phyloP scores from a whole-genome alignment of 371 early-diverging fungal species.

The Funneliformis caledonium region DNA sequence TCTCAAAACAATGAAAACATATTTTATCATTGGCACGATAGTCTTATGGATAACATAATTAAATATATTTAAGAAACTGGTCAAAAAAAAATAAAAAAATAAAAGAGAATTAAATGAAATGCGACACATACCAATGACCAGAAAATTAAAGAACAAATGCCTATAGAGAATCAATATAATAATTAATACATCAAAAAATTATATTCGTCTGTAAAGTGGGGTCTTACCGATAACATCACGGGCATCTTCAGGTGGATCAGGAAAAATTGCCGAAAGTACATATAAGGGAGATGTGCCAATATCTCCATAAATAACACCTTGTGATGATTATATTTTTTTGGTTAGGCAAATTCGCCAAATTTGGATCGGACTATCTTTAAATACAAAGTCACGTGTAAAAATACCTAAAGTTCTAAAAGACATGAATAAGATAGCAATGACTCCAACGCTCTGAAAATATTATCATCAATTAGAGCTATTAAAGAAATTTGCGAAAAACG shows the following conservation, averaged over 20 bases:
- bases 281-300: conserved; percentile 63
- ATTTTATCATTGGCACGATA: conserved; percentile 56
- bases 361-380: neutral
- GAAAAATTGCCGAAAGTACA: conserved; percentile 54
- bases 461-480: neutral
- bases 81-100: neutral
- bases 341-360: neutral
- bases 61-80: neutral
- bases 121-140: conserved; percentile 52
- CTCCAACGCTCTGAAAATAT: neutral
- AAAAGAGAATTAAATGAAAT: neutral
- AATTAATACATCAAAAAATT: neutral
- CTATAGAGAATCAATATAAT: conserved; percentile 33
- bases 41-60: conserved; percentile 40
- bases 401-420: neutral
- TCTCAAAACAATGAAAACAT: conserved; percentile 55
- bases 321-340: too few species aligned
- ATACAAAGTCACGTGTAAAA: neutral
- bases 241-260: conserved; percentile 26
- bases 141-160: conserved; percentile 56
- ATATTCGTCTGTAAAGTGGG: neutral
- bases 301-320: conserved; percentile 50
- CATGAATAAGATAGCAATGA: neutral
- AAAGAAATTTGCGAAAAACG: too few species aligned
- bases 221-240: conserved; percentile 17